A percentile compares a stretch with the other conserved stretches of the same genome.
These are phyloP conservation scores for Scalesia atractyloides DNA, from an alignment of 129 eudicot genomes.

Conservation along the genomic window DNA sequence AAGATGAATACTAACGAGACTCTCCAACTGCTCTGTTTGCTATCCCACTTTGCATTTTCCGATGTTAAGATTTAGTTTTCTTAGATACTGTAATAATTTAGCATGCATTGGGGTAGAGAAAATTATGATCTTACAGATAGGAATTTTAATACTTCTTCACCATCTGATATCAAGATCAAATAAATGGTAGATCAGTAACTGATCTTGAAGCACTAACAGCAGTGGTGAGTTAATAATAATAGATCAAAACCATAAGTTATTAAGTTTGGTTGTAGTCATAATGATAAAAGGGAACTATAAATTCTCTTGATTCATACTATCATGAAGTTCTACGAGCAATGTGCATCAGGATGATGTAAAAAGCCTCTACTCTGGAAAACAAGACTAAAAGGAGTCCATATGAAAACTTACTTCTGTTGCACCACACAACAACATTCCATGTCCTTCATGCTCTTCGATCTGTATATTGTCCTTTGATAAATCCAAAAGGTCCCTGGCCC, in stretches of 20 bases:
- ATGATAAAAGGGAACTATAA: constrained; percentile 6
- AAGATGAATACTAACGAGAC: constrained; percentile 62
- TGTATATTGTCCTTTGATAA: constrained; percentile 86
- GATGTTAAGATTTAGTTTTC: constrained; percentile 24
- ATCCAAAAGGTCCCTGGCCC: constrained; percentile 86
- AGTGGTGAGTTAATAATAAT: neutral
- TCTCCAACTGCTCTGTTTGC: constrained; percentile 96
- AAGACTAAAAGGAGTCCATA: neutral
- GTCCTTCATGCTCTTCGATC: constrained; percentile 77
- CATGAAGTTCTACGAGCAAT: neutral
- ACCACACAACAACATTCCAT: constrained; percentile 67
- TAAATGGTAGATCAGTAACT: constrained; percentile 16
- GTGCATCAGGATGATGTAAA: neutral
- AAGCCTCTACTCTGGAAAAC: constrained; percentile 10
- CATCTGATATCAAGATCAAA: constrained; percentile 49
- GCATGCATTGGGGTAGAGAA: neutral
- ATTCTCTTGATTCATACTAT: neutral
- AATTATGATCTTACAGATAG: constrained; percentile 61
- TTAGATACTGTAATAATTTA: neutral
- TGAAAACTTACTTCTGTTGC: constrained; percentile 64
- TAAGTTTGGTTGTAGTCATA: constrained; percentile 12
- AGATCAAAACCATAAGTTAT: neutral
- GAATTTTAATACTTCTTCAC: constrained; percentile 63
- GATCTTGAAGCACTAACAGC: constrained; percentile 1
- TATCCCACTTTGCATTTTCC: constrained; percentile 69